These are phyloP conservation scores for Pythium brassicae DNA, from an alignment of 352 stramenopile species.

Conservation along the genomic window DNA sequence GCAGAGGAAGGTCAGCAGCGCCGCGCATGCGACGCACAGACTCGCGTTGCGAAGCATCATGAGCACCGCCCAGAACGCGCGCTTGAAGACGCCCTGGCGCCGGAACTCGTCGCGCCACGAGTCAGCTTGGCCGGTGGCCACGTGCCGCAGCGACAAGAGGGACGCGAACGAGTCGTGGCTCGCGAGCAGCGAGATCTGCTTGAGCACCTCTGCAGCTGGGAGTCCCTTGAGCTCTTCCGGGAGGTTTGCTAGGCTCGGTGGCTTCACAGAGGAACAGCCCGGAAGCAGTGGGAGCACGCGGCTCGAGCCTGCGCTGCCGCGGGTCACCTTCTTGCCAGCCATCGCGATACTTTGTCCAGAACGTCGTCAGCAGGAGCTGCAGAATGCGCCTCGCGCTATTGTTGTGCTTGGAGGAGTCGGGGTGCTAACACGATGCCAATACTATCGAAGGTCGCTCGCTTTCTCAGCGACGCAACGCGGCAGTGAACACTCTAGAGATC, in stretches of 20 bases:
- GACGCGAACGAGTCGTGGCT: constrained; percentile 3
- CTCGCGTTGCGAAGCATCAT: constrained; percentile 3
- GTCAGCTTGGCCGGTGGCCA: neutral
- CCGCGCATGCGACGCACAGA: neutral
- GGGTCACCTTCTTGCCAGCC: too few species aligned
- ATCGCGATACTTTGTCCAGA: too few species aligned
- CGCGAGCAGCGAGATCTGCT: neutral
- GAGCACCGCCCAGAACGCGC: neutral
- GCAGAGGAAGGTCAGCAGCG: constrained; percentile 1
- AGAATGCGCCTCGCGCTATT: too few species aligned
- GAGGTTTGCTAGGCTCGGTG: neutral
- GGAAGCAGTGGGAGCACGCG: neutral
- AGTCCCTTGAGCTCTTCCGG: neutral
- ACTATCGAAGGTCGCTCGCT: too few species aligned
- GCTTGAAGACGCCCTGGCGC: constrained; percentile 1
- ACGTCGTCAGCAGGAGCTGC: too few species aligned
- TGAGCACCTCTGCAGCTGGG: neutral
- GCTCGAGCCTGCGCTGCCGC: neutral
- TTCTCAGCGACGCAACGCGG: too few species aligned
- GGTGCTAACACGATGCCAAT: too few species aligned
- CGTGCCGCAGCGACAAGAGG: neutral
- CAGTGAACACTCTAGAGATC: too few species aligned
- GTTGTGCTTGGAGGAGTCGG: too few species aligned
- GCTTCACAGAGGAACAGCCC: too few species aligned
- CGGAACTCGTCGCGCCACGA: constrained; percentile 3